phyloP scores from a whole-genome alignment of 768 basidiomycete species.

The Collybia mongolica region DNA sequence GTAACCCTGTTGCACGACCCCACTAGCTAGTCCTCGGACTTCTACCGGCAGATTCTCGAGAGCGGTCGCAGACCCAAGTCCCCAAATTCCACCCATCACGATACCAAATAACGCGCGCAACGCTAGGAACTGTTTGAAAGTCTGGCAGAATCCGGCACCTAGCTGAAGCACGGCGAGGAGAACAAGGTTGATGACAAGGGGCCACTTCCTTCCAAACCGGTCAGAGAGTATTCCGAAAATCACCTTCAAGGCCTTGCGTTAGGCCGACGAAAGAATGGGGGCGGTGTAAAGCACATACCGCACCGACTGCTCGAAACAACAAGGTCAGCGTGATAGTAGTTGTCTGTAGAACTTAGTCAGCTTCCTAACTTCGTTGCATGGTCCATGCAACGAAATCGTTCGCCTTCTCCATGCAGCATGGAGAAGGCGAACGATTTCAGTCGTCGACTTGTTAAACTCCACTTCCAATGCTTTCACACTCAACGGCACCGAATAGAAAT shows the following conservation, averaged over 20 bases:
- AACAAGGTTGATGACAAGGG: slow-evolving; percentile 73
- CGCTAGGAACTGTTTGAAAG: slow-evolving; percentile 76
- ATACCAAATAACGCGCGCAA: slow-evolving; percentile 83
- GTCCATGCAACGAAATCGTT: slow-evolving; percentile 41
- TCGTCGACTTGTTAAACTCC: slow-evolving; percentile 44
- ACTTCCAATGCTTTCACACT: slow-evolving; percentile 43
- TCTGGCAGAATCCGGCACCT: slow-evolving; percentile 76
- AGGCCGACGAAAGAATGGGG: slow-evolving; percentile 4
- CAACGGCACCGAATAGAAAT: slow-evolving; percentile 80
- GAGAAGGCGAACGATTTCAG: slow-evolving; percentile 34
- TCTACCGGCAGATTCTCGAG: slow-evolving; percentile 90
- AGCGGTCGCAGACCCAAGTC: slow-evolving; percentile 74
- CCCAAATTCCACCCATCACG: slow-evolving; percentile 91
- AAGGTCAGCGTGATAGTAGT: slow-evolving; percentile 89
- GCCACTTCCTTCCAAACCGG: slow-evolving; percentile 93
- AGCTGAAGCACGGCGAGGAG: slow-evolving; percentile 73
- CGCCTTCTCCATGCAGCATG: too few species aligned
- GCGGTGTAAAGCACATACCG: slow-evolving; percentile 35
- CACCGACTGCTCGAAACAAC: slow-evolving; percentile 80
- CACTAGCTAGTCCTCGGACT: slow-evolving; percentile 80
- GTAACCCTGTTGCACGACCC: slow-evolving; percentile 88
- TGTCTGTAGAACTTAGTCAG: slow-evolving; percentile 37
- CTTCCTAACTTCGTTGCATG: neutral
- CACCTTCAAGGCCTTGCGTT: slow-evolving; percentile 28
- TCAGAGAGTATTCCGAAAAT: slow-evolving; percentile 84